Conservation (phyloP, 805 yeast species). For the Yamadazyma akitaensis region DNA sequence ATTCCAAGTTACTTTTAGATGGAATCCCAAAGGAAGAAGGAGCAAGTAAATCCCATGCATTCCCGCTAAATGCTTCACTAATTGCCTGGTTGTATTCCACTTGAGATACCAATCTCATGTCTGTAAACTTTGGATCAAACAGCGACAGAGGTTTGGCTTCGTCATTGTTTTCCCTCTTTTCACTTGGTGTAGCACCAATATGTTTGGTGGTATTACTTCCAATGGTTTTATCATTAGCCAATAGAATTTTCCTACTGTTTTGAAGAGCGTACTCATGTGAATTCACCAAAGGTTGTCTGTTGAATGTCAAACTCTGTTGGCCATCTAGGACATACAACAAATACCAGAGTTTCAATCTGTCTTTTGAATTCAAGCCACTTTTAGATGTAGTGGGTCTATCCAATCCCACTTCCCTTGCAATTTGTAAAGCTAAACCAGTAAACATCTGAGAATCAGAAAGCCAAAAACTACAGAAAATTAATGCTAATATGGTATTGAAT, state of each 20-base stretch:
- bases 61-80: slow-evolving; percentile 51
- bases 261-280: slow-evolving; percentile 43
- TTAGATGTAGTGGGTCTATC: slow-evolving; percentile 25
- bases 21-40: slow-evolving; percentile 67
- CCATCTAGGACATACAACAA: slow-evolving; percentile 64
- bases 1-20: slow-evolving; percentile 59
- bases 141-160: neutral
- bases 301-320: slow-evolving; percentile 60
- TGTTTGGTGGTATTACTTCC: neutral
- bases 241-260: slow-evolving; percentile 39
- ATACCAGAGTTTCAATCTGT: slow-evolving; percentile 62
- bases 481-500: slow-evolving; percentile 58
- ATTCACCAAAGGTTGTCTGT: slow-evolving; percentile 54
- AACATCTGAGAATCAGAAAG: slow-evolving; percentile 61
- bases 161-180: neutral
- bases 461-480: slow-evolving; percentile 69
- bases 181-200: neutral
- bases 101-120: slow-evolving; percentile 62
- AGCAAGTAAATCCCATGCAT: slow-evolving; percentile 58
- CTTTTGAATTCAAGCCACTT: slow-evolving; percentile 23
- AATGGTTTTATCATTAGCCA: slow-evolving; percentile 10
- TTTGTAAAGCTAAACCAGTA: slow-evolving; percentile 64
- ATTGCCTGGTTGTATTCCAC: slow-evolving; percentile 66
- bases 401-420: slow-evolving; percentile 54
- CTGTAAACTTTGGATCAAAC: slow-evolving; percentile 27